Conservation (phyloP, 257 asterid species). For the Henckelia pumila region DNA sequence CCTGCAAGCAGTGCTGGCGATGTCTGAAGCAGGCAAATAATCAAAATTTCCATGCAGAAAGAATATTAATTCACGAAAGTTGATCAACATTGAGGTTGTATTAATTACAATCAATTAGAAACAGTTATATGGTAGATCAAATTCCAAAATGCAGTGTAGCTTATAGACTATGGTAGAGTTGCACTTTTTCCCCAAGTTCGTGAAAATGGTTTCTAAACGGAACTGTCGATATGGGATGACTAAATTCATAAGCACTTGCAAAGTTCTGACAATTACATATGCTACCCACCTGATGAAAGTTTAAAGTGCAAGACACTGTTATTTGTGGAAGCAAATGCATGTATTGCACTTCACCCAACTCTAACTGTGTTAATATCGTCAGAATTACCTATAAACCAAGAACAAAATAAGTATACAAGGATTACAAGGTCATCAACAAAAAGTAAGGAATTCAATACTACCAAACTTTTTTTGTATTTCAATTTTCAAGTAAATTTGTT, state of each 20-base stretch:
- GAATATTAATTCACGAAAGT: conserved; percentile 16
- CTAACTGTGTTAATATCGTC: conserved; percentile 89
- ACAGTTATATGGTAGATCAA: background rate
- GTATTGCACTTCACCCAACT: conserved; percentile 82
- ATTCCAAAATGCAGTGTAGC: conserved; percentile 2
- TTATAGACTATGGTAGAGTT: background rate
- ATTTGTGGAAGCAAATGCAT: conserved; percentile 75
- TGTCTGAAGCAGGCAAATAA: conserved; percentile 54
- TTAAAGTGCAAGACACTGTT: conserved; percentile 75
- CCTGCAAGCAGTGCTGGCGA: conserved; percentile 69
- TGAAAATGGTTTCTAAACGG: conserved; percentile 6
- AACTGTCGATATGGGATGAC: conserved; percentile 8
- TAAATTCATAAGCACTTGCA: background rate
- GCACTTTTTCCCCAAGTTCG: background rate
- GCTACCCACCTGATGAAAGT: conserved; percentile 79
- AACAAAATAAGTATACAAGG: conserved; percentile 29
- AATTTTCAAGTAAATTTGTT: conserved; percentile 6
- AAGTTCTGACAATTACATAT: conserved; percentile 12
- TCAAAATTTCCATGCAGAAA: conserved; percentile 26
- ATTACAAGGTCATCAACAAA: background rate
- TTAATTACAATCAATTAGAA: background rate
- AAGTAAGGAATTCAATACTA: background rate
- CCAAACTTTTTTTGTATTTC: conserved; percentile 6
- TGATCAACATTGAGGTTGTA: background rate
- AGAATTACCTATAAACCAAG: conserved; percentile 65